Evolutionary conservation across 495 filamentous ascomycete genomes (phyloP).

Genomic region (Darksidea phi): DNA sequence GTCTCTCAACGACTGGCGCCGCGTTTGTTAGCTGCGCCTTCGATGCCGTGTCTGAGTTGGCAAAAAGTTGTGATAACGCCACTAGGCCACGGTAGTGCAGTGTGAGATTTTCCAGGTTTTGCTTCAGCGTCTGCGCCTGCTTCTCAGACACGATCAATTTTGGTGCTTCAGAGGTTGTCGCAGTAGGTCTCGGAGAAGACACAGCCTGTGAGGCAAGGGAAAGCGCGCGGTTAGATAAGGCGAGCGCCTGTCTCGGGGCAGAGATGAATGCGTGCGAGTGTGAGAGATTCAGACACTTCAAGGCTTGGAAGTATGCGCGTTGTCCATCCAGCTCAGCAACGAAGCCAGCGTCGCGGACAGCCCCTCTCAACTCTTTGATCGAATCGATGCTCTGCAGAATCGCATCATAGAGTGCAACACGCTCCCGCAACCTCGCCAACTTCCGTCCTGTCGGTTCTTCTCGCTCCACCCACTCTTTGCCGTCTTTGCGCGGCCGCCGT

Average conservation of each 20-base stretch:
- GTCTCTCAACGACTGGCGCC: constrained; percentile 64
- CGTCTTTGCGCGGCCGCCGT: constrained; percentile 56
- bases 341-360: constrained; percentile 80
- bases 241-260: constrained; percentile 77
- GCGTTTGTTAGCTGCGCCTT: constrained; percentile 37
- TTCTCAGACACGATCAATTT: constrained; percentile 59
- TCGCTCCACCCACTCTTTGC: constrained; percentile 49
- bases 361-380: constrained; percentile 82
- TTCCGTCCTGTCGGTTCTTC: constrained; percentile 63
- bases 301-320: constrained; percentile 78
- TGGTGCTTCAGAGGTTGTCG: constrained; percentile 44
- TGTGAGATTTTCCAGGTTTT: constrained; percentile 64
- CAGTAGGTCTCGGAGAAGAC: constrained; percentile 26
- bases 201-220: constrained; percentile 50
- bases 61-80: constrained; percentile 63
- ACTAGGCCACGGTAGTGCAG: constrained; percentile 79
- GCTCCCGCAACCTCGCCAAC: constrained; percentile 77
- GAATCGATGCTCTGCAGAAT: constrained; percentile 88
- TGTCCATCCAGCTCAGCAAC: constrained; percentile 74
- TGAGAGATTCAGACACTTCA: constrained; percentile 85
- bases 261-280: constrained; percentile 76
- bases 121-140: constrained; percentile 57
- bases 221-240: constrained; percentile 70
- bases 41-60: constrained; percentile 40
- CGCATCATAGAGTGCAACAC: constrained; percentile 88